These are phyloP conservation scores for Colletotrichum navitas DNA, from an alignment of 2,329 filamentous ascomycete species.

Conservation along the genomic window DNA sequence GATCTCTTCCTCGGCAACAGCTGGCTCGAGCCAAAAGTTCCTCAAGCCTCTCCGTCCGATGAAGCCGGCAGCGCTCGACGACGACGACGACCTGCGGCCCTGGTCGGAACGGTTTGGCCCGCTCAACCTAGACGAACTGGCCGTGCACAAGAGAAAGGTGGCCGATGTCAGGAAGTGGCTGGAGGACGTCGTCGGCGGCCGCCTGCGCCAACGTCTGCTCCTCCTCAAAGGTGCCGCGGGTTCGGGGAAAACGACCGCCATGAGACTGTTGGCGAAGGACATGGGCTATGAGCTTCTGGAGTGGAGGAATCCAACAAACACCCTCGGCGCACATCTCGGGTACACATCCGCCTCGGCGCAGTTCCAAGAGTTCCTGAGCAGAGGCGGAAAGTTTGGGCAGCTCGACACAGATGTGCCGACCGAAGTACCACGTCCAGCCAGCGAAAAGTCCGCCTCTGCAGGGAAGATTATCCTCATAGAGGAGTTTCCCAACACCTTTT, in stretches of 20 bases:
- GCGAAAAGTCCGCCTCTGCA: constrained; percentile 43
- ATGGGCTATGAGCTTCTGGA: constrained; percentile 84
- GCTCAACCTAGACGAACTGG: constrained; percentile 81
- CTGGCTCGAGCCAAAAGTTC: constrained; percentile 64
- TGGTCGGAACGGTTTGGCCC: constrained; percentile 93
- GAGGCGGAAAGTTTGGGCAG: constrained; percentile 83
- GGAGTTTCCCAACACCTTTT: constrained; percentile 84
- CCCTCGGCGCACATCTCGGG: constrained; percentile 68
- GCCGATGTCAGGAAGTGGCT: constrained; percentile 88
- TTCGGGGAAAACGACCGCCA: constrained; percentile 90
- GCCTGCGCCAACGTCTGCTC: constrained; percentile 77
- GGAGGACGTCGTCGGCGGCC: constrained; percentile 76
- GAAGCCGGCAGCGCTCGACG: constrained; percentile 52
- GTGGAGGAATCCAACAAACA: constrained; percentile 86
- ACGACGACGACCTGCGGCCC: constrained; percentile 74
- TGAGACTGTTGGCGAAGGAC: constrained; percentile 82
- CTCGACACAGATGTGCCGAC: constrained; percentile 62
- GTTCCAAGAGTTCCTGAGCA: constrained; percentile 92
- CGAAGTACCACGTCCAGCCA: constrained; percentile 30
- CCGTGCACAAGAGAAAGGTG: constrained; percentile 95
- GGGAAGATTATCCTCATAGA: constrained; percentile 79
- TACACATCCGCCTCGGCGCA: constrained; percentile 80
- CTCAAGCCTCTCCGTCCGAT: constrained; percentile 56
- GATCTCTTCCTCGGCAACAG: constrained; percentile 13
- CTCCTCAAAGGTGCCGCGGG: constrained; percentile 92